phyloP scores from a whole-genome alignment of 108 stramenopile species.

The Cyclotella atomus region DNA sequence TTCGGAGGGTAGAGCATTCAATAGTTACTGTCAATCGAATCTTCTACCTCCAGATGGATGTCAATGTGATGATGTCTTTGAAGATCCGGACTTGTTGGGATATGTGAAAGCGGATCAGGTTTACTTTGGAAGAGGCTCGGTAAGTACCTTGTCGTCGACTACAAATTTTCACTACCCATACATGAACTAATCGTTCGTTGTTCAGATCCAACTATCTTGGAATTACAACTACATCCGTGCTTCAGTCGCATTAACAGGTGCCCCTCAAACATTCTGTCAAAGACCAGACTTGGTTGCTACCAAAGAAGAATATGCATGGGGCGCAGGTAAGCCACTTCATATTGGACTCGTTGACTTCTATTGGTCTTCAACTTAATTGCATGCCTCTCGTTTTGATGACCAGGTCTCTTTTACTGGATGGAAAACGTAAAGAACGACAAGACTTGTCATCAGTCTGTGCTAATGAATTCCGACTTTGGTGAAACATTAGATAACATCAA shows the following conservation, averaged over 20 bases:
- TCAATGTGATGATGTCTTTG: constrained; percentile 48
- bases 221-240: constrained; percentile 53
- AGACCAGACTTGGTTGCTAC: constrained; percentile 47
- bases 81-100: constrained; percentile 21
- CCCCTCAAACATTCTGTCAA: constrained; percentile 48
- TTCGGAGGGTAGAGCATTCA: constrained; percentile 34
- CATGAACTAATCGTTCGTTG: neutral
- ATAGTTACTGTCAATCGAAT: constrained; percentile 47
- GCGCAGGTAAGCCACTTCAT: constrained; percentile 35
- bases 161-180: neutral
- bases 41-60: constrained; percentile 50
- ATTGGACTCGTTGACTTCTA: no score
- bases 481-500: constrained; percentile 48
- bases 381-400: neutral
- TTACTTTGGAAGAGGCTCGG: constrained; percentile 44
- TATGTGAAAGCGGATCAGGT: constrained; percentile 41
- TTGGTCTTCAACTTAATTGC: neutral
- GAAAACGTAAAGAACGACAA: constrained; percentile 52
- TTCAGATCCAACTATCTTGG: constrained; percentile 48
- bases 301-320: constrained; percentile 51
- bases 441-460: constrained; percentile 45
- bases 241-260: constrained; percentile 41
- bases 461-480: constrained; percentile 49
- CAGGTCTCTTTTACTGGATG: constrained; percentile 50
- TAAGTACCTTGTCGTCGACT: neutral